Conservation (phyloP, 805 yeast species). For the Jamesozyma rosinii region DNA sequence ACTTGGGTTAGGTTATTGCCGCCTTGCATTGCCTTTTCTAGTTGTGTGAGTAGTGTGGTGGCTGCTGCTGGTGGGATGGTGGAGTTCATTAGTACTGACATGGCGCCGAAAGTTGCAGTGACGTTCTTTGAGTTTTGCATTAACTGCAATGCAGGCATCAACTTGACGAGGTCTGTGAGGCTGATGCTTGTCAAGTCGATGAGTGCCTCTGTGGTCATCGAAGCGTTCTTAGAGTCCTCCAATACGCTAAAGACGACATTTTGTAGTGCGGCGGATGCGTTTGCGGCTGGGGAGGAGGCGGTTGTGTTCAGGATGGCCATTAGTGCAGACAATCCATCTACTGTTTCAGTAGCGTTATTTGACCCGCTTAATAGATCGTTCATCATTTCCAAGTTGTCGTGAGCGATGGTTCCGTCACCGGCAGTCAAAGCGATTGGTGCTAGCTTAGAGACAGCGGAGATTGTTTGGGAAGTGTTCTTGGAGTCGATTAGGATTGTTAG, state of each 20-base stretch:
- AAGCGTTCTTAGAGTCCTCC: conserved; percentile 18
- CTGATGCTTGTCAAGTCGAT: conserved; percentile 18
- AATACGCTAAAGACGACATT: conserved; percentile 16
- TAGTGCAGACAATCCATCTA: conserved; percentile 10
- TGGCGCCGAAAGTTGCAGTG: conserved; percentile 16
- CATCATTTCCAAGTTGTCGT: conserved; percentile 11
- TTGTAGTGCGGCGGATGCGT: conserved; percentile 9
- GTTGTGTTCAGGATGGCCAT: conserved; percentile 7
- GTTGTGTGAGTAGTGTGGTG: conserved; percentile 12
- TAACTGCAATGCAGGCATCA: conserved; percentile 22
- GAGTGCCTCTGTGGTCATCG: conserved; percentile 20
- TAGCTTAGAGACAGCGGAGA: conserved; percentile 19
- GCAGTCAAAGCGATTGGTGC: conserved; percentile 22
- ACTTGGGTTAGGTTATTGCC: conserved; percentile 8
- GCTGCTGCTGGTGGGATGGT: conserved; percentile 15
- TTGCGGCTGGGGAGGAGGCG: conserved; percentile 1
- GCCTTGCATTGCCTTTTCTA: conserved; percentile 6
- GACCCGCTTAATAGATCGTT: conserved; percentile 16
- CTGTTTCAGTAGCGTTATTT: conserved; percentile 17
- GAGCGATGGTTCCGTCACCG: conserved; percentile 9
- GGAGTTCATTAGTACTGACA: conserved; percentile 16
- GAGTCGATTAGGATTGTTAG: conserved; percentile 22
- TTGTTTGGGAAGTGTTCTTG: conserved; percentile 16
- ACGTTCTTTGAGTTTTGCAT: conserved; percentile 16
- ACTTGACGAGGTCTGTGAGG: conserved; percentile 15